Percentiles rank a stretch among this genome's conserved stretches.
These are phyloP conservation scores for Aspergillus diversus DNA, from an alignment of 495 filamentous ascomycete species.

Conservation along the genomic window DNA sequence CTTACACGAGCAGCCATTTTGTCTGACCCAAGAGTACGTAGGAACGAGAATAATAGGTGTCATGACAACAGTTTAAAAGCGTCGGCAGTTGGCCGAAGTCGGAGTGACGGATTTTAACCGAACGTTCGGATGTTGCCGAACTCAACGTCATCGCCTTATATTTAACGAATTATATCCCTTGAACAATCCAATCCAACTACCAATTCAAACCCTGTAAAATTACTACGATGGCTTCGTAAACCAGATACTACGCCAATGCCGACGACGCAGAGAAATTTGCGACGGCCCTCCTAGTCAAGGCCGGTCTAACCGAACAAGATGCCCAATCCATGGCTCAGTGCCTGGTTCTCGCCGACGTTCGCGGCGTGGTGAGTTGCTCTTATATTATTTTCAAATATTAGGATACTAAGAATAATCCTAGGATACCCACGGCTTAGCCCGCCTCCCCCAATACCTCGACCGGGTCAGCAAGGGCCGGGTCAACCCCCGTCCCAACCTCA, in stretches of 20 bases:
- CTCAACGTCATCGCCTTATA: no score
- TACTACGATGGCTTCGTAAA: not conserved
- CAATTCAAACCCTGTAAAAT: no score
- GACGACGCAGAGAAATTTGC: conserved; percentile 11
- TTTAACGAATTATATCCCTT: no score
- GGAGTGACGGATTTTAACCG: no score
- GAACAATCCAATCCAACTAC: no score
- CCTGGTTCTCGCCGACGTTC: conserved; percentile 30
- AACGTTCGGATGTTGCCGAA: no score
- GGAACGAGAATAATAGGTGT: no score
- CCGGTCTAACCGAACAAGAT: conserved; percentile 16
- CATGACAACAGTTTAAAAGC: no score
- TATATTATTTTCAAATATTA: not conserved
- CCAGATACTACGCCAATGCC: conserved; percentile 16
- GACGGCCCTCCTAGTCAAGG: conserved; percentile 13
- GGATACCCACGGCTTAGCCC: conserved; percentile 35
- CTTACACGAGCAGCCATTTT: no score
- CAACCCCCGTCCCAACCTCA: conserved; percentile 21
- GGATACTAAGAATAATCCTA: not conserved
- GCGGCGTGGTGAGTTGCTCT: conserved; percentile 18
- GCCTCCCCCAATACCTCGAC: conserved; percentile 29
- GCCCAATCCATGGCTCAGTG: conserved; percentile 25
- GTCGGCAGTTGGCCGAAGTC: no score
- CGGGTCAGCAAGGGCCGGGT: conserved; percentile 28
- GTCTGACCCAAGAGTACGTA: no score